Base-by-base conservation (phyloP, 495 filamentous ascomycete genomes). In the Aspergillus sclerotioniger region DNA sequence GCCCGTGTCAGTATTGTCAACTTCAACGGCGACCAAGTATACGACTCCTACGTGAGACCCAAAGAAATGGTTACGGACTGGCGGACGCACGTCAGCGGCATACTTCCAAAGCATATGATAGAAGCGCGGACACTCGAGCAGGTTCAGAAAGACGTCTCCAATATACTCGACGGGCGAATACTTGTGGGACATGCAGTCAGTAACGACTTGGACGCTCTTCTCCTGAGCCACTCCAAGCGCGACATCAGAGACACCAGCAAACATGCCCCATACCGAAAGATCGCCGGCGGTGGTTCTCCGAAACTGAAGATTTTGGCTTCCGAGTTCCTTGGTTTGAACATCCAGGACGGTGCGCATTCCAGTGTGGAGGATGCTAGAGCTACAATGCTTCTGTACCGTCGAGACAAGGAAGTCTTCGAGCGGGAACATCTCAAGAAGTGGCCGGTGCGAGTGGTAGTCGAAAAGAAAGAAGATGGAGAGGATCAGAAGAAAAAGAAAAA, bases 141-240 rank as follows among this genome's bases (percentile, higher is more conserved):
- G 15, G 93, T 91, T 1, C 92, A 95, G 63, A 71, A 76, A 29
- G 79, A 87, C 43, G 82, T 96, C 17, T 82, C 87, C 0, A 78
- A 75, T n/a, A 80, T 98, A 4, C 71, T 98, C 6, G 74, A 85
- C 19, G 88, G 79, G 12, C 78, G 89, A 15, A 82, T 98, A 31
- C 73, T 98, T 0, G 82, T 98, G 3, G 94, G 94, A 0, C 94
- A 98, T 70, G 90, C 92, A n/a, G 70, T 98, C 28, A 84, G 86
- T 60, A 88, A 97, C 61, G 94, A 98, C 68, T 70, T 98, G 20
- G 81, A 85, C 21, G 92, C 81, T 8, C 75, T 98, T 44, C 71
- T 89, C 35, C 73, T 98, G 25, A 76, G 80, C 13, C 93, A 97
- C 63, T 87, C 92, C 9, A 82, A 82, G 58, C 78, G 82, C 54